Evolutionary conservation across 306 rosid species (phyloP), one percentile per base, ranked within the genome.

Genomic region (Calophaca sinica): DNA sequence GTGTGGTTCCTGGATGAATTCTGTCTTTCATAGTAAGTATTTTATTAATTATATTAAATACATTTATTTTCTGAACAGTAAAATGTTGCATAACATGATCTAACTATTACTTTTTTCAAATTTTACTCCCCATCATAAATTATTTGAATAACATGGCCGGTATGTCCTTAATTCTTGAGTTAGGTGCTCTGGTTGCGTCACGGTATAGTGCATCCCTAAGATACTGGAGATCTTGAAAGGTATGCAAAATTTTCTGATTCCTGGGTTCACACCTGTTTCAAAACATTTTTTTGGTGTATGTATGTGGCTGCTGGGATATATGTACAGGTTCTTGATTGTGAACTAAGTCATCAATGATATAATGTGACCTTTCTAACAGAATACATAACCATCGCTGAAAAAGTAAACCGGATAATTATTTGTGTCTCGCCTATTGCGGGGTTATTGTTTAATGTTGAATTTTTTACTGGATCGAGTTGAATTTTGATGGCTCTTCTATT

Each of bases 171-270:
- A 57, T 84, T 78, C 64, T 70, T 45, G 79, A 82, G 81, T 68
- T 80, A 78, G 82, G 88, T 79, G 75, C 85, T 84, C 78, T 79
- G 74, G 82, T 79, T 79, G 82, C 80, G 59, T 67, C 48, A 13
- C 59, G 41, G 76, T 33, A 45, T 28, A 5, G 41, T 68, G 81
- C 84, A 77, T 76, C 61, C 85, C 80, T 50, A 79, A 70, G 84
- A 83, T 72, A 38, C 71, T 51, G 64, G 89, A 79, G 87, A 86
- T 78, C 80, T 32, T 84, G 79, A 80, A 86, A 84, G 97, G 92
- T 88, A 84, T 70, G 66, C 10, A 29, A 32, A 9, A 39, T 32
- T 29, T 53, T 69, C 53, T 11, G 12, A 41, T 64, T 15, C 33
- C 6, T 44, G 62, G 20, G 39, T 32, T 62, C 13, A 9, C 9